Base-by-base conservation (phyloP, 2,329 filamentous ascomycete species). In the Stachybotrys echinatus region DNA sequence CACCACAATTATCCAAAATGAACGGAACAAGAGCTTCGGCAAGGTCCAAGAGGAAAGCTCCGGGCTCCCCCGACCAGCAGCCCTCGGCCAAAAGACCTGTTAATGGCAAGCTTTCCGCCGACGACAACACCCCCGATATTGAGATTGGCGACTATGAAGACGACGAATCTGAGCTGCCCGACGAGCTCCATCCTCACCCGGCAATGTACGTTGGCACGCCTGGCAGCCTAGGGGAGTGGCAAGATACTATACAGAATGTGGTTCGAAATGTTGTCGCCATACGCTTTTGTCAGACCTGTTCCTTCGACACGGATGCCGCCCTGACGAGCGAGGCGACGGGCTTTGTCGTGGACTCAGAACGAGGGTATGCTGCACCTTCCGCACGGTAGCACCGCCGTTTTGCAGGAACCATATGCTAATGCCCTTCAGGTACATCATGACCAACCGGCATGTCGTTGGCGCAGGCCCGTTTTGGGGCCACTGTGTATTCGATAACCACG, bases 241-340 rank as follows among this genome's bases (percentile, higher is more conserved):
- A 97, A 70, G 88, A 85, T 47, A 96, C 92, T 1, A 95, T 97
- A 53, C 92, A 96, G 69, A 87, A 84, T 54, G 94, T 99, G 3
- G 92, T 99, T 48, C 85, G 87, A 65, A 96, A 92, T 59, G 94
- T 97, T 18, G 94, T 99, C 46, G 96, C 92, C n/a, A 97, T 99
- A 62, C 88, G 95, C 58, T 99, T 99, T 74, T 97, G 92, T 67
- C 91, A 96, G 76, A 96, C 94, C 0, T 95, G 89, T 67, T 92
- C 92, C 21, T 99, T 99, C 67, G 94, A 99, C 68, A 97, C 94
- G n/a, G 94, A 99, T 61, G 76, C 89, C 23, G 94, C 94, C 6
- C 80, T 95, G 67, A 90, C 90, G 18, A 96, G 91, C 62, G 94
- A 99, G 73, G 94, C 94, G 4, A 99, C 94, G 1, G 94, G 94